Percentiles rank a stretch among this genome's conserved stretches.
phyloP scores from a whole-genome alignment of 164 flowering plant species.

The Vitis labrusca region DNA sequence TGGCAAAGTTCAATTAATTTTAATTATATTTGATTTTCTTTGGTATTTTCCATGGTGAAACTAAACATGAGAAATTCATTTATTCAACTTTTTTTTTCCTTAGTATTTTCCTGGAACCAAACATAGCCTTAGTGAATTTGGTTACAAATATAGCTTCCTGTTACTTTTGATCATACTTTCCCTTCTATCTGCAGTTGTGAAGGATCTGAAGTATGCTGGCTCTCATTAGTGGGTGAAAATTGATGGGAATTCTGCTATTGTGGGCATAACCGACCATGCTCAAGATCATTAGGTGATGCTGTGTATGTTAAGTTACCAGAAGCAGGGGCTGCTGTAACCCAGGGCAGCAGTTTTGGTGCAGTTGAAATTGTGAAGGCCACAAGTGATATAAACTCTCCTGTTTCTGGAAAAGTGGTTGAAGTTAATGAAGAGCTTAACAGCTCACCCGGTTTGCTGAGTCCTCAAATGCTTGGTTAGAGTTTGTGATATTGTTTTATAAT shows the following conservation, averaged over 20 bases:
- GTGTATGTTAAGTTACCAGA: slow-evolving; percentile 95
- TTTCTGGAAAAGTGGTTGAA: slow-evolving; percentile 86
- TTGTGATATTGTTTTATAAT: neutral
- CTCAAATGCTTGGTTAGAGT: neutral
- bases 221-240: slow-evolving; percentile 80
- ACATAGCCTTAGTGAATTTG: too few species aligned
- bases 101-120: too few species aligned
- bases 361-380: slow-evolving; percentile 99
- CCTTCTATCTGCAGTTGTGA: slow-evolving; percentile 47
- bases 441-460: slow-evolving; percentile 87
- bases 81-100: too few species aligned
- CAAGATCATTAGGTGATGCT: slow-evolving; percentile 96
- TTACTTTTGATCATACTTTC: neutral
- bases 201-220: slow-evolving; percentile 67
- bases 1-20: slow-evolving; percentile 72
- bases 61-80: too few species aligned
- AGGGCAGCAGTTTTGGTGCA: slow-evolving; percentile 82
- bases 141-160: neutral
- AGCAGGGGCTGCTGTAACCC: slow-evolving; percentile 63
- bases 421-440: slow-evolving; percentile 67
- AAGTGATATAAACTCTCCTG: slow-evolving; percentile 86
- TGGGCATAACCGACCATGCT: slow-evolving; percentile 82
- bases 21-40: too few species aligned
- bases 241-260: slow-evolving; percentile 52
- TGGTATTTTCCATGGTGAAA: too few species aligned